Base-by-base conservation (phyloP, 2,329 filamentous ascomycete species). In the Blastomyces percursus region DNA sequence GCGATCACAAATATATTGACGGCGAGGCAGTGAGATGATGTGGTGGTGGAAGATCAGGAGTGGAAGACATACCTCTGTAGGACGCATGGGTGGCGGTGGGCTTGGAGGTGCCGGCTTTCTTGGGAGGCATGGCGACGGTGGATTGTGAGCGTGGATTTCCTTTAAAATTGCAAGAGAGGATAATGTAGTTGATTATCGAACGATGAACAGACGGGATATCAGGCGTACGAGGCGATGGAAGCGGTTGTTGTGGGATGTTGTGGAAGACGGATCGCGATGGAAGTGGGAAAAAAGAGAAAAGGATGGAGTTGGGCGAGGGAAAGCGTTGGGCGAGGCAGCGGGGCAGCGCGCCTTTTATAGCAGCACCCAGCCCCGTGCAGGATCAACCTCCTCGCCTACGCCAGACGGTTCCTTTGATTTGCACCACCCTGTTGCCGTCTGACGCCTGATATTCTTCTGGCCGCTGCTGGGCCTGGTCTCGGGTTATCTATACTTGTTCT, bases 41-140 rank as follows among this genome's bases (percentile, higher is more conserved):
- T 76, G 70, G 75, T 73, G 73, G 74, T 64, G 71, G 73, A 75
- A 68, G 74, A 77, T 76, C 71, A 75, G 74, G 68, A 63, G 65
- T 64, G 60, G 64, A 67, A 73, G 71, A 79, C 81, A 73, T 77
- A 87, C 86, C 85, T 79, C 84, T 84, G 79, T 88, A 89, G 70
- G 83, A 82, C 69, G 81, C 81, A 79, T 88, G 85, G 66, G 79
- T 76, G 67, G 83, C 74, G 67, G 81, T 73, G 70, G 78, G 72
- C 68, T 82, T 79, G 70, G 81, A 69, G 64, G 74, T 73, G 68
- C 78, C 71, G 69, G 79, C 76, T 77, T 86, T 86, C 81, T 87
- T 88, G 70, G 85, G 82, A 81, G 84, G 80, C 86, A 88, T 88
- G 71, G 70, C 79, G 71, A 71, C 65, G 63, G 68, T 66, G 64